These are phyloP conservation scores for Rhodotorula mucilaginosa DNA, from an alignment of 1,284 basidiomycete genomes.

Conservation along the genomic window DNA sequence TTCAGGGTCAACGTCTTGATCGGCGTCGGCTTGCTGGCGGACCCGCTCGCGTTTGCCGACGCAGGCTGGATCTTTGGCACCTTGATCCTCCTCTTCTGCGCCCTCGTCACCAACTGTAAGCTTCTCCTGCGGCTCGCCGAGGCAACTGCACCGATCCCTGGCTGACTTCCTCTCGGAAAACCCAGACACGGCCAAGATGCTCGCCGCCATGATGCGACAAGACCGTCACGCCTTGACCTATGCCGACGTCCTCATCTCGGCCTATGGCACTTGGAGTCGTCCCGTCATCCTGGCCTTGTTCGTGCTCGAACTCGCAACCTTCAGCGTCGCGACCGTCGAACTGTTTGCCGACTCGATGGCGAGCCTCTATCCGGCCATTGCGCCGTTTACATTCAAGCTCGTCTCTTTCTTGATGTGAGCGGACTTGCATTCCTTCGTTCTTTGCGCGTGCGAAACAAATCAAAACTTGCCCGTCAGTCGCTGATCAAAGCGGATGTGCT, in stretches of 20 bases:
- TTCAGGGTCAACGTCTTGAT: conserved; percentile 37
- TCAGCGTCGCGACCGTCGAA: conserved; percentile 72
- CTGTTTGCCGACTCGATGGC: conserved; percentile 81
- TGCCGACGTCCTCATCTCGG: conserved; percentile 81
- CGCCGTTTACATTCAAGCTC: conserved; percentile 70
- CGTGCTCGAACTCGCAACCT: conserved; percentile 35
- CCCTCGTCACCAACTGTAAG: conserved; percentile 81
- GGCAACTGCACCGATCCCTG: too few species aligned
- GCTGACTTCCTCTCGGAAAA: not conserved
- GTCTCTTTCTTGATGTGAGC: conserved; percentile 69
- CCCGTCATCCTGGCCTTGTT: conserved; percentile 67
- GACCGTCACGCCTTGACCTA: conserved; percentile 75
- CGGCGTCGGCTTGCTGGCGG: conserved; percentile 84
- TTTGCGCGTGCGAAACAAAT: not conserved
- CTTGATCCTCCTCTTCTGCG: conserved; percentile 71
- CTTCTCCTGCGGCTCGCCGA: conserved; percentile 44
- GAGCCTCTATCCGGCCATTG: conserved; percentile 65
- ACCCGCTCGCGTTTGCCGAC: conserved; percentile 81
- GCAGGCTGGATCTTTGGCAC: conserved; percentile 81
- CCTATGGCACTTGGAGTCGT: conserved; percentile 67
- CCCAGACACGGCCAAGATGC: conserved; percentile 69
- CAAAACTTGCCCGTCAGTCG: not conserved
- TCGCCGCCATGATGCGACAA: conserved; percentile 68
- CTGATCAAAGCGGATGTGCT: too few species aligned
- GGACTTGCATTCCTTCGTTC: not conserved